Base-by-base conservation (phyloP, 768 basidiomycete genomes). In the Epithele typhae region DNA sequence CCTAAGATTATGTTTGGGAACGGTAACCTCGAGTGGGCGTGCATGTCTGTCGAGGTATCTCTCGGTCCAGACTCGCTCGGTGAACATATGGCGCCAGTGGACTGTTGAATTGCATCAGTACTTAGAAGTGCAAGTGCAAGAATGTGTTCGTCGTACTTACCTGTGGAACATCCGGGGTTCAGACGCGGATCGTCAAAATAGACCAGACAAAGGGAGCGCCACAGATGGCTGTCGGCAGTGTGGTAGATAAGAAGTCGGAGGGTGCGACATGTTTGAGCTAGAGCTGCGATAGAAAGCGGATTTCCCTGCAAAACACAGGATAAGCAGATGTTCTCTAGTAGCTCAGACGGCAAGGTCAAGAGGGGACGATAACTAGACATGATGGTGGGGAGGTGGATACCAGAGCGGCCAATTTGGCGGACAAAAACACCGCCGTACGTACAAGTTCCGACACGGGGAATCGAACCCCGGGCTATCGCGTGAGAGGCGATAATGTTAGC, bases 141-240 rank as follows among this genome's bases (percentile, higher is more conserved):
- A n/a, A n/a, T n/a, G n/a, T n/a, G n/a, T n/a, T n/a, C n/a, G n/a
- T n/a, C n/a, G n/a, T n/a, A n/a, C n/a, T n/a, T n/a, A n/a, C n/a
- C n/a, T n/a, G n/a, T n/a, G n/a, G 4, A 4, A 12, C n/a, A n/a
- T n/a, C 56, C n/a, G n/a, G n/a, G n/a, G n/a, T n/a, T n/a, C n/a
- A n/a, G n/a, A n/a, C n/a, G 46, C 2, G 68, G 68, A 42, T 70
- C 60, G 40, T 72, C 71, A 42, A 70, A 72, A 3, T 52, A 46
- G 6, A 50, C 40, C 17, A 69, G 60, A 57, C 69, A 71, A 24
- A 70, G 47, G 3, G 53, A 45, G 7, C 66, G 57, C 71, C 71
- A 73, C 5, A 72, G 55, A 43, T 68, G 63, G 17, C 51, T 47
- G 40, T 68, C 66, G 1, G 34, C 7, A 11, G 63, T 49, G 14